These are phyloP conservation scores for Epichloe sp. DNA, from an alignment of 2,329 filamentous ascomycete species.

Conservation along the genomic window DNA sequence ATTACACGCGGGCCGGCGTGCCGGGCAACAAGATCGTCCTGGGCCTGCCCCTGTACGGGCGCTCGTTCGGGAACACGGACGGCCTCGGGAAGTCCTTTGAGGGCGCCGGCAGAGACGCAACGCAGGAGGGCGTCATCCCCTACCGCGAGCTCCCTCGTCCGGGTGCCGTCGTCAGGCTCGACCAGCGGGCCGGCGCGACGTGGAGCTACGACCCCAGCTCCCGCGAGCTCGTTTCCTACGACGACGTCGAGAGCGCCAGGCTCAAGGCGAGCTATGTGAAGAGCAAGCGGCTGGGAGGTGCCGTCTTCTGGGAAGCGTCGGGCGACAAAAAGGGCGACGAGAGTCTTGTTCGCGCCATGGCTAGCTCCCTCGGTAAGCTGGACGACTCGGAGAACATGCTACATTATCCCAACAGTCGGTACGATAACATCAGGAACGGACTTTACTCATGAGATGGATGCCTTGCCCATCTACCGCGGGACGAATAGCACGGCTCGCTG, in stretches of 20 bases:
- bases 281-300: slow-evolving; percentile 51
- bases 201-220: slow-evolving; percentile 53
- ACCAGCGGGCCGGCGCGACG: slow-evolving; percentile 47
- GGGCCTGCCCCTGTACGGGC: slow-evolving; percentile 68
- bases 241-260: slow-evolving; percentile 43
- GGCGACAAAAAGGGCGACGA: slow-evolving; percentile 40
- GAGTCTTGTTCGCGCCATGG: slow-evolving; percentile 47
- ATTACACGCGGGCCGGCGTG: slow-evolving; percentile 39
- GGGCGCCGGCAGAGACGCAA: slow-evolving; percentile 46
- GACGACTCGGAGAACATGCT: slow-evolving; percentile 40
- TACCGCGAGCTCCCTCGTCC: slow-evolving; percentile 57
- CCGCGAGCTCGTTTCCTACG: slow-evolving; percentile 57
- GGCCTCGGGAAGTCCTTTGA: slow-evolving; percentile 52
- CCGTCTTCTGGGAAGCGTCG: slow-evolving; percentile 76
- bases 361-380: slow-evolving; percentile 31
- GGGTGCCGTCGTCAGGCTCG: slow-evolving; percentile 42
- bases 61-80: slow-evolving; percentile 55
- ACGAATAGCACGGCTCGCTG: too few relatives aligned
- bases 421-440: slow-evolving; percentile 38
- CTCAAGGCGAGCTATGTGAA: slow-evolving; percentile 54
- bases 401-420: slow-evolving; percentile 41
- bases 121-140: slow-evolving; percentile 54
- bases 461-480: too few relatives aligned
- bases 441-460: slow-evolving; percentile 10
- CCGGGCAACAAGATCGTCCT: slow-evolving; percentile 53